Conservation (phyloP, 1,284 basidiomycete species). For the Pseudozyma hubeiensis region DNA sequence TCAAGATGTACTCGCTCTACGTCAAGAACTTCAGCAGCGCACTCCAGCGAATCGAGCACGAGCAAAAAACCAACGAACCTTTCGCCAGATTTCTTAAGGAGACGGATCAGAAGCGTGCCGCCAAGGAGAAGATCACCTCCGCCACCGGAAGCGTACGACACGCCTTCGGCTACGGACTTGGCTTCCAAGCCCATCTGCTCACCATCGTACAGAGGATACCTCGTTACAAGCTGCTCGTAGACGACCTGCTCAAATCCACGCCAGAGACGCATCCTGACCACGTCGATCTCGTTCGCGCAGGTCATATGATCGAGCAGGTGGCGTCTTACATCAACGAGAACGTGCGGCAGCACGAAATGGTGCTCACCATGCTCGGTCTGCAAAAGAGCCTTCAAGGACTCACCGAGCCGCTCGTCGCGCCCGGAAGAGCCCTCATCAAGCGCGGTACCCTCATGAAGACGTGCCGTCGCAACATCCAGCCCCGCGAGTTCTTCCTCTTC, state of each 20-base stretch:
- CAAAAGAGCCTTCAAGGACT: constrained; percentile 62
- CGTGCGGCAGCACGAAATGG: constrained; percentile 66
- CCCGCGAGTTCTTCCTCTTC: constrained; percentile 66
- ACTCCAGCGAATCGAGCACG: constrained; percentile 62
- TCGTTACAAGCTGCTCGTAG: constrained; percentile 64
- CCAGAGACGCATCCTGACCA: constrained; percentile 58
- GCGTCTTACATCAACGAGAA: constrained; percentile 66
- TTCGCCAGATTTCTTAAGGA: constrained; percentile 61
- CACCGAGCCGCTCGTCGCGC: constrained; percentile 61
- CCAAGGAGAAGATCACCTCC: constrained; percentile 27
- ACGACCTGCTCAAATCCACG: constrained; percentile 60
- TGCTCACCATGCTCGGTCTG: constrained; percentile 61
- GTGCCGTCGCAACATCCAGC: constrained; percentile 65
- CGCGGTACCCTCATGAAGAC: constrained; percentile 65
- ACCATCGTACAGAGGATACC: constrained; percentile 68
- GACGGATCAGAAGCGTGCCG: constrained; percentile 48
- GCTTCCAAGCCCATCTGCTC: constrained; percentile 65
- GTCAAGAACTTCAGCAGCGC: constrained; percentile 67
- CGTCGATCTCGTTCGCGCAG: constrained; percentile 47
- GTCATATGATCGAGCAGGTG: constrained; percentile 59
- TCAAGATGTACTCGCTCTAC: constrained; percentile 68
- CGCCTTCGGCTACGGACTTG: constrained; percentile 59
- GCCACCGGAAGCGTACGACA: constrained; percentile 22
- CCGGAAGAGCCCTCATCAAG: constrained; percentile 61
- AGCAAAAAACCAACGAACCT: constrained; percentile 57